A percentile compares a stretch with the other conserved stretches of the same genome.
These are phyloP conservation scores for Macadamia integrifolia DNA, from an alignment of 164 flowering plant genomes.

Conservation along the genomic window DNA sequence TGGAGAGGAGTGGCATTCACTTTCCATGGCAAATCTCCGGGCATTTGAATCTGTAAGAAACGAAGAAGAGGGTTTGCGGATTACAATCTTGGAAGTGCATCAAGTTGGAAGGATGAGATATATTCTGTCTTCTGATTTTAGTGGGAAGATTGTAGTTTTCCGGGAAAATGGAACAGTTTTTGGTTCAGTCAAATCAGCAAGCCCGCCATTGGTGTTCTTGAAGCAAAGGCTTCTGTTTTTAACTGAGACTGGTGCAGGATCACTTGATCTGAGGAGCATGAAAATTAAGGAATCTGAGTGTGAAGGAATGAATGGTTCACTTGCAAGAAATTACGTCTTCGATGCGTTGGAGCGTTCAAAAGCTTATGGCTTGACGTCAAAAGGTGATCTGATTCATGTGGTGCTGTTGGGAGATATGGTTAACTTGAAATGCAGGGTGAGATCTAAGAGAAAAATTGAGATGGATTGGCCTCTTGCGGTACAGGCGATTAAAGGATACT, in stretches of 20 bases:
- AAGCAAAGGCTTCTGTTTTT: slow-evolving; percentile 88
- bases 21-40: slow-evolving; percentile 45
- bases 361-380: slow-evolving; percentile 84
- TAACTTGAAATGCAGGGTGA: slow-evolving; percentile 92
- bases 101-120: slow-evolving; percentile 72
- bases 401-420: slow-evolving; percentile 69
- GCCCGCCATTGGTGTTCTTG: slow-evolving; percentile 77
- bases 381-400: slow-evolving; percentile 76
- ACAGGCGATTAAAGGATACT: slow-evolving; percentile 79
- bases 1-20: slow-evolving; percentile 66
- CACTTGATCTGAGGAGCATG: slow-evolving; percentile 87
- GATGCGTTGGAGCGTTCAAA: slow-evolving; percentile 83
- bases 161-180: slow-evolving; percentile 61
- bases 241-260: slow-evolving; percentile 87
- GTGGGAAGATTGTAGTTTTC: slow-evolving; percentile 61
- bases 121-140: slow-evolving; percentile 47
- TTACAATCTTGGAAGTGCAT: slow-evolving; percentile 75
- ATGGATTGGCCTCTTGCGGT: slow-evolving; percentile 54
- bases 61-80: slow-evolving; percentile 28
- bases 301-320: slow-evolving; percentile 78
- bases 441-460: slow-evolving; percentile 73
- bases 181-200: slow-evolving; percentile 49
- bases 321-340: slow-evolving; percentile 61
- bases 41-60: slow-evolving; percentile 22
- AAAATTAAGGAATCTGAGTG: slow-evolving; percentile 72